Conservation (phyloP, 1,284 basidiomycete species). For the Ceratobasidium sp. region DNA sequence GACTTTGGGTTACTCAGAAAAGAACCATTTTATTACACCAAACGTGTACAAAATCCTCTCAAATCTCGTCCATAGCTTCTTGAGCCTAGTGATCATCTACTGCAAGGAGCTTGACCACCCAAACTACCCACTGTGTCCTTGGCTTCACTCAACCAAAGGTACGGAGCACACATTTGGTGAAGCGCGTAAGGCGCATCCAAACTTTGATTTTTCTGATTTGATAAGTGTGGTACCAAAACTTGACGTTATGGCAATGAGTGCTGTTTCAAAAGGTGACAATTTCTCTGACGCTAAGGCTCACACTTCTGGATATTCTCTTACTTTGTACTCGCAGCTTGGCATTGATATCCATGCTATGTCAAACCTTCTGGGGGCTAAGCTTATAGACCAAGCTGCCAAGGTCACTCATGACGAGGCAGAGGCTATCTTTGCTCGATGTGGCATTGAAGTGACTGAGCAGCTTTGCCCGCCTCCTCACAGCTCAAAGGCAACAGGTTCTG, state of each 20-base stretch:
- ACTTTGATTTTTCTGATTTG: constrained; percentile 60
- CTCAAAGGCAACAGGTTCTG: not conserved
- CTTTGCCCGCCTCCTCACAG: not conserved
- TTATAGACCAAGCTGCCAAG: not conserved
- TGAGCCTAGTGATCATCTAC: constrained; percentile 58
- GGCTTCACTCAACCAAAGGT: constrained; percentile 59
- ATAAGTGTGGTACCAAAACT: constrained; percentile 57
- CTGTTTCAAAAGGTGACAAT: not conserved
- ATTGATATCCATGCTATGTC: constrained; percentile 10
- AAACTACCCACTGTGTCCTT: constrained; percentile 58
- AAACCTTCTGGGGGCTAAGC: not conserved
- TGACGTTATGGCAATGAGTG: not conserved
- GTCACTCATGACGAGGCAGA: constrained; percentile 46
- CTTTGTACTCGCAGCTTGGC: not conserved
- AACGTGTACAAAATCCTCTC: constrained; percentile 57
- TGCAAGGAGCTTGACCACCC: constrained; percentile 55
- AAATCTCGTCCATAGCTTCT: constrained; percentile 57
- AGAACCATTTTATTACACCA: constrained; percentile 57
- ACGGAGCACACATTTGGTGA: constrained; percentile 61
- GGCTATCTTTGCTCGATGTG: not conserved
- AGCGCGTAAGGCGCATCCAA: constrained; percentile 57
- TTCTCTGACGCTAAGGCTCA: not conserved
- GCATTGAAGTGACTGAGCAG: not conserved
- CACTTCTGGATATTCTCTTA: constrained; percentile 1
- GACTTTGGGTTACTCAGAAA: constrained; percentile 51